These are phyloP conservation scores for Stachybotrys elegans DNA, from an alignment of 2,329 filamentous ascomycete species.

Conservation along the genomic window DNA sequence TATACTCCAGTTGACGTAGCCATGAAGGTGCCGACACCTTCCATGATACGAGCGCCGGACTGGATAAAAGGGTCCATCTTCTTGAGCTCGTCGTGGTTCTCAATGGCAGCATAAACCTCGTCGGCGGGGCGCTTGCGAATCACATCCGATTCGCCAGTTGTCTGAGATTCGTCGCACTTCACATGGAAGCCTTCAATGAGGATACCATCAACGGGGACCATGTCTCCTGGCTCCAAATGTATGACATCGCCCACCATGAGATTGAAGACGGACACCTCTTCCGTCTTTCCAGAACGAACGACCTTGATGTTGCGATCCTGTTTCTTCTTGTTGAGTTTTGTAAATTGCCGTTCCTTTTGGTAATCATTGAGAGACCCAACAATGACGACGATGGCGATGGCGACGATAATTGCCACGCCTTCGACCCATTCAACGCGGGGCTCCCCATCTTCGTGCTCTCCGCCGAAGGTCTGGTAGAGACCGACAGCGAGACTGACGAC, in stretches of 20 bases:
- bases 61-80: slow-evolving; percentile 83
- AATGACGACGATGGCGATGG: slow-evolving; percentile 70
- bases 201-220: slow-evolving; percentile 69
- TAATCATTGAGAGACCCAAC: slow-evolving; percentile 76
- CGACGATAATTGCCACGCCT: slow-evolving; percentile 76
- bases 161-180: slow-evolving; percentile 73
- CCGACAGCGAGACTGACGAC: slow-evolving; percentile 69
- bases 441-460: slow-evolving; percentile 42
- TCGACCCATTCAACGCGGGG: slow-evolving; percentile 72
- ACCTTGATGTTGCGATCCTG: slow-evolving; percentile 70
- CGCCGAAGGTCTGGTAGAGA: slow-evolving; percentile 69
- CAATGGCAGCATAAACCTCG: slow-evolving; percentile 65
- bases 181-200: slow-evolving; percentile 69
- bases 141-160: slow-evolving; percentile 74
- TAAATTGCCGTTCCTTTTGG: slow-evolving; percentile 76
- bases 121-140: slow-evolving; percentile 64
- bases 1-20: slow-evolving; percentile 69
- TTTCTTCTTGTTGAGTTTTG: slow-evolving; percentile 74
- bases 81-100: slow-evolving; percentile 58
- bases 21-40: slow-evolving; percentile 70
- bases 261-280: slow-evolving; percentile 66
- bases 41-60: slow-evolving; percentile 73
- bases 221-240: slow-evolving; percentile 68
- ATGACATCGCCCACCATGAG: slow-evolving; percentile 66
- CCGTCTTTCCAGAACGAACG: slow-evolving; percentile 63